A percentile compares a stretch with the other conserved stretches of the same genome.
Conservation (phyloP, 129 eudicot species). For the Flaveria bidentis region DNA sequence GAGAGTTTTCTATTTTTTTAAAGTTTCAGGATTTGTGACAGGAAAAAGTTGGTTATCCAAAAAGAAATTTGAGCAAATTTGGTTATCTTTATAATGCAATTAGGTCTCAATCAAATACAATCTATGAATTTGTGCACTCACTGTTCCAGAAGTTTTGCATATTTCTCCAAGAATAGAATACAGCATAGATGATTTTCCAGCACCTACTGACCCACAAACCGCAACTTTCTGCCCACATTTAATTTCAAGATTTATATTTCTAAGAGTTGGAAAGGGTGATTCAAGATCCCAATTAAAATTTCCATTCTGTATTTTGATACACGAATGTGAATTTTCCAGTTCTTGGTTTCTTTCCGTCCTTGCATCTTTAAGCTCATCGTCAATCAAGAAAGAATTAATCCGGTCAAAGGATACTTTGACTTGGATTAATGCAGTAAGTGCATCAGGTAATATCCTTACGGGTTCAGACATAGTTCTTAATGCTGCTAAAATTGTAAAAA, state of each 20-base stretch:
- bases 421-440: slow-evolving; percentile 60
- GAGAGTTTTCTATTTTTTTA: too few relatives aligned
- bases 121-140: slow-evolving; percentile 31
- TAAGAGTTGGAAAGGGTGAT: slow-evolving; percentile 34
- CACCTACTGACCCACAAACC: slow-evolving; percentile 67
- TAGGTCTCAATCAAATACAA: neutral
- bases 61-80: neutral
- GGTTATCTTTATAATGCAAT: neutral
- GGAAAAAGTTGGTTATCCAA: neutral
- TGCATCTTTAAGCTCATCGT: slow-evolving; percentile 60
- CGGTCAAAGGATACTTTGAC: slow-evolving; percentile 70
- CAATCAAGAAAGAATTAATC: slow-evolving; percentile 56
- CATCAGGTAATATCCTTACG: slow-evolving; percentile 58
- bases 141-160: slow-evolving; percentile 54
- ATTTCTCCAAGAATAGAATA: slow-evolving; percentile 72
- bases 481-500: slow-evolving; percentile 65
- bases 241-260: slow-evolving; percentile 37
- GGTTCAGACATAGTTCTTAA: slow-evolving; percentile 71
- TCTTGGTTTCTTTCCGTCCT: slow-evolving; percentile 15
- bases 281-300: slow-evolving; percentile 58
- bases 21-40: neutral
- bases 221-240: slow-evolving; percentile 49
- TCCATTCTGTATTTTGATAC: slow-evolving; percentile 38
- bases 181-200: slow-evolving; percentile 67
- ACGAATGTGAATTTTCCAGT: slow-evolving; percentile 12